Evolutionary conservation across 192 early-diverging fungal genomes (phyloP).

Genomic region (Entophlyctis luteolus): DNA sequence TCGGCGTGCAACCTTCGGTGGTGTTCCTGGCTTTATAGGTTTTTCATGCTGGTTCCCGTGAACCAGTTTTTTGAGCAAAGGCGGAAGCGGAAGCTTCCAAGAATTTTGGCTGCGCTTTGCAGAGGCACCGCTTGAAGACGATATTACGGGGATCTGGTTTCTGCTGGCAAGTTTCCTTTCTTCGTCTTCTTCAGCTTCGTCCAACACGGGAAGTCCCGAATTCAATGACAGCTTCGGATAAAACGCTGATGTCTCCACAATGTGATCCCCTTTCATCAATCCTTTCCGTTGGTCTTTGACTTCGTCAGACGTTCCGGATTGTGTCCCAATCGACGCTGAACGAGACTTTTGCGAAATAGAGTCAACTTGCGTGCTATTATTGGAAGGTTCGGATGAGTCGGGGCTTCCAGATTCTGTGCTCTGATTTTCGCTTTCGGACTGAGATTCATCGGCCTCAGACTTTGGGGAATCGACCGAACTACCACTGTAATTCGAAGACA

Average conservation of each 20-base stretch:
- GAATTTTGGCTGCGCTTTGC: neutral
- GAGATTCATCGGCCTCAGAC: neutral
- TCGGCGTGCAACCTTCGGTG: neutral
- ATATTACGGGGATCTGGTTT: neutral
- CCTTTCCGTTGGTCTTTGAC: neutral
- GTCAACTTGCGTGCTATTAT: neutral
- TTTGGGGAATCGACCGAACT: neutral
- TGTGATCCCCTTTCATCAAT: neutral
- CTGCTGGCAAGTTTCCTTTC: neutral
- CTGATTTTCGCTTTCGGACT: neutral
- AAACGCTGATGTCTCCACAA: neutral
- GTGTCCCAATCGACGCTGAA: neutral
- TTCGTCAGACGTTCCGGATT: neutral
- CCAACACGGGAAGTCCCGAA: neutral
- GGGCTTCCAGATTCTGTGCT: neutral
- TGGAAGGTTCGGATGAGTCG: neutral
- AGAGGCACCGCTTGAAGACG: neutral
- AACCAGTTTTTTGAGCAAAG: constrained; percentile 14
- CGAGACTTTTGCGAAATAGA: neutral
- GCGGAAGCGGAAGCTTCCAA: constrained; percentile 17
- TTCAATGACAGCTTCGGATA: neutral
- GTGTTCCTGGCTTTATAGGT: neutral
- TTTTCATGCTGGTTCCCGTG: constrained; percentile 1
- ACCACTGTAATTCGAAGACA: neutral
- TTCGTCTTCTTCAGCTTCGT: constrained; percentile 13